Conservation (phyloP, 768 basidiomycete genomes). For the Tylopilus intermedius region DNA sequence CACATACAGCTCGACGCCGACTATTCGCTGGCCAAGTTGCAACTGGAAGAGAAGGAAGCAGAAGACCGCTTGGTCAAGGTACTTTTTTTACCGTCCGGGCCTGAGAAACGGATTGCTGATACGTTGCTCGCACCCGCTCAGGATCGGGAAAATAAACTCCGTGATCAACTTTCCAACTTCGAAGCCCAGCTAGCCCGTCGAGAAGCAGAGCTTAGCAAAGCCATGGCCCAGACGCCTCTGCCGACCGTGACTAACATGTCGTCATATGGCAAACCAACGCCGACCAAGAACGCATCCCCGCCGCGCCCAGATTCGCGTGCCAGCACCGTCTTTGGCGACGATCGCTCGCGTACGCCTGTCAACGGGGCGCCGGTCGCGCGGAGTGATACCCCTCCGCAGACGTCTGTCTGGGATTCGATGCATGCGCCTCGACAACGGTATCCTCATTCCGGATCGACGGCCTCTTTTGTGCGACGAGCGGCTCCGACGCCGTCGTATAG, state of each 20-base stretch:
- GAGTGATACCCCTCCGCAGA: slow-evolving; percentile 45
- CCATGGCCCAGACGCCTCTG: slow-evolving; percentile 27
- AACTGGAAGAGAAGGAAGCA: slow-evolving; percentile 73
- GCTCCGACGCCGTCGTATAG: slow-evolving; percentile 30
- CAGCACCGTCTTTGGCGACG: slow-evolving; percentile 53
- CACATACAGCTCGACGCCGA: slow-evolving; percentile 68
- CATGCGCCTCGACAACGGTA: slow-evolving; percentile 41
- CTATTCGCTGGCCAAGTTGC: slow-evolving; percentile 58
- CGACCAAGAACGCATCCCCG: slow-evolving; percentile 36
- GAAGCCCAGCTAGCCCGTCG: slow-evolving; percentile 56
- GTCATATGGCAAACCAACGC: slow-evolving; percentile 36
- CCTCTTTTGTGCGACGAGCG: slow-evolving; percentile 12
- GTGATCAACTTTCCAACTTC: slow-evolving; percentile 59
- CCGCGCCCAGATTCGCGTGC: slow-evolving; percentile 72
- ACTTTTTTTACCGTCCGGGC: slow-evolving; percentile 8
- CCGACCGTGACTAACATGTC: slow-evolving; percentile 31
- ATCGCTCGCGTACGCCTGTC: slow-evolving; percentile 50
- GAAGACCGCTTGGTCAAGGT: slow-evolving; percentile 68
- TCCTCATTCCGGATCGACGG: slow-evolving; percentile 12
- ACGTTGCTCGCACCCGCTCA: slow-evolving; percentile 23
- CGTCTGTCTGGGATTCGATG: slow-evolving; percentile 74
- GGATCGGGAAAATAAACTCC: slow-evolving; percentile 68
- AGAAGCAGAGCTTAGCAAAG: slow-evolving; percentile 55
- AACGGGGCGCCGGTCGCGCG: slow-evolving; percentile 29
- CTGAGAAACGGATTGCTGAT: slow-evolving; percentile 3